Percentiles rank a stretch among this genome's conserved stretches.
These are phyloP conservation scores for Scleroderma citrinum DNA, from an alignment of 768 basidiomycete species.

Conservation along the genomic window DNA sequence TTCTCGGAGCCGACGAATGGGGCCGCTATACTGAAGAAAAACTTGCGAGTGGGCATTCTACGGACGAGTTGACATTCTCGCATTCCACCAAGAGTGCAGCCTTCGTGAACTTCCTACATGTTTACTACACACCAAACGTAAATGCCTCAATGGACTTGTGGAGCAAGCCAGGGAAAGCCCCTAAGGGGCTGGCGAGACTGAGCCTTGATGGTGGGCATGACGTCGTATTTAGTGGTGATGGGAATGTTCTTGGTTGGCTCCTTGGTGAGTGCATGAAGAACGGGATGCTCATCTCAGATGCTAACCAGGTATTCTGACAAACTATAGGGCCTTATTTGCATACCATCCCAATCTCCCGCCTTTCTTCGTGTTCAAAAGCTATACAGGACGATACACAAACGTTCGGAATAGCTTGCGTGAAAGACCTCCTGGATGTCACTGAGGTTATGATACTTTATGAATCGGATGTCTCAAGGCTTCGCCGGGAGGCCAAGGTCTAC, in stretches of 20 bases:
- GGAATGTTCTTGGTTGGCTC: slow-evolving; percentile 66
- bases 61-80: slow-evolving; percentile 49
- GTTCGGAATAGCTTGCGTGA: slow-evolving; percentile 61
- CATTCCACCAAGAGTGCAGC: slow-evolving; percentile 41
- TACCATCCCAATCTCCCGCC: slow-evolving; percentile 48
- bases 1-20: slow-evolving; percentile 35
- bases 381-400: slow-evolving; percentile 45
- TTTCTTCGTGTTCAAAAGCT: slow-evolving; percentile 41
- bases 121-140: slow-evolving; percentile 50
- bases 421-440: slow-evolving; percentile 48
- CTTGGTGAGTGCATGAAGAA: slow-evolving; percentile 41
- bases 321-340: slow-evolving; percentile 56
- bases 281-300: neutral
- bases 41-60: slow-evolving; percentile 52
- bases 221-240: slow-evolving; percentile 57
- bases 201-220: slow-evolving; percentile 75
- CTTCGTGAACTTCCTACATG: slow-evolving; percentile 65
- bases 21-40: slow-evolving; percentile 45
- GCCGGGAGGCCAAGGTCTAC: slow-evolving; percentile 37
- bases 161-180: slow-evolving; percentile 67
- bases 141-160: slow-evolving; percentile 45
- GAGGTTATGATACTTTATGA: slow-evolving; percentile 54
- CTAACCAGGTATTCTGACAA: neutral
- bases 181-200: slow-evolving; percentile 51
- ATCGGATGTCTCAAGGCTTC: slow-evolving; percentile 57